These are phyloP conservation scores for Vanilla planifolia DNA, from an alignment of 106 monocot genomes.

Conservation along the genomic window DNA sequence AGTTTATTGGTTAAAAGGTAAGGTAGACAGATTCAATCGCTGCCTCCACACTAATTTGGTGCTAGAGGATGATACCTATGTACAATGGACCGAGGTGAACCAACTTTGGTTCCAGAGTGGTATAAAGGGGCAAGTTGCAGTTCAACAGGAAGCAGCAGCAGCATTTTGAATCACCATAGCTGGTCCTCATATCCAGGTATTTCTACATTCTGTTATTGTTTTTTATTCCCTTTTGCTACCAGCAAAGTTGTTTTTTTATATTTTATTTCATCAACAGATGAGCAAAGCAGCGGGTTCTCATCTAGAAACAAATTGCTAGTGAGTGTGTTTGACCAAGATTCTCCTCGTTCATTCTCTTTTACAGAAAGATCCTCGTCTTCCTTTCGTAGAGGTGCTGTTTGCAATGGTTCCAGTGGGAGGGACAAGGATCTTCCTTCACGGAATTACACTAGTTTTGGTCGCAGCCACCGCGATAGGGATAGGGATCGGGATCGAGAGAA, in stretches of 20 bases:
- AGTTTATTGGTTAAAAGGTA: background rate
- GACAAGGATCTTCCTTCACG: slow-evolving; percentile 15
- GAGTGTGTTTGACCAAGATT: slow-evolving; percentile 22
- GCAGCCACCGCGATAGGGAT: slow-evolving; percentile 28
- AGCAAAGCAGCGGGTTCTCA: slow-evolving; percentile 8
- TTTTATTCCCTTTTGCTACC: background rate
- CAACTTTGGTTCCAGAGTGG: slow-evolving; percentile 28
- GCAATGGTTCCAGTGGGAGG: slow-evolving; percentile 19
- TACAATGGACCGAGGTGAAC: slow-evolving; percentile 30
- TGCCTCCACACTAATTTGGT: background rate
- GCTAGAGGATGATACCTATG: slow-evolving; percentile 12
- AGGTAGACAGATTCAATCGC: background rate
- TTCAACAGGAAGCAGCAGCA: background rate
- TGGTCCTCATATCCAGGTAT: slow-evolving; percentile 14
- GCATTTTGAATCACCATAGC: slow-evolving; percentile 3
- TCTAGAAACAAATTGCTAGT: slow-evolving; percentile 23
- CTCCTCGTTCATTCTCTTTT: slow-evolving; percentile 14
- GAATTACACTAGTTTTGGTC: slow-evolving; percentile 39
- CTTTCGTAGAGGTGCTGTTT: slow-evolving; percentile 16
- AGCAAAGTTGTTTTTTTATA: background rate
- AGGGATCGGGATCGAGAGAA: slow-evolving; percentile 33
- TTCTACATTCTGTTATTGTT: background rate
- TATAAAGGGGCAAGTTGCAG: slow-evolving; percentile 17
- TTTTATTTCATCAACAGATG: slow-evolving; percentile 16
- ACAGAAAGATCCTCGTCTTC: slow-evolving; percentile 12